Base-by-base conservation (phyloP, 148 eudicot genomes). In the Fagopyrum tataricum region DNA sequence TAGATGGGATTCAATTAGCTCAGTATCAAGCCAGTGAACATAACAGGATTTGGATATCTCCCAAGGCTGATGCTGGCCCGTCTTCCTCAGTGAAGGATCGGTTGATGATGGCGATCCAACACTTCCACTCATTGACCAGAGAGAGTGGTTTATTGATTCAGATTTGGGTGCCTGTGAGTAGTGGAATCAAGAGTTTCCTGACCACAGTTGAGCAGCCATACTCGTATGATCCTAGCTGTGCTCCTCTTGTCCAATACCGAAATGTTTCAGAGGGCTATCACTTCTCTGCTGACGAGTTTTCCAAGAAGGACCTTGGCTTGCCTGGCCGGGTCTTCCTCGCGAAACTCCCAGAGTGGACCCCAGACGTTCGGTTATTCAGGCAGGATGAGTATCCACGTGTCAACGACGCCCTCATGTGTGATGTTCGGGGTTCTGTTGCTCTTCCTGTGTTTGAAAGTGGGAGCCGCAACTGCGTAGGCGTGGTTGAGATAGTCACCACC, bases 1-100 rank as follows among this genome's bases (percentile, higher is more conserved):
- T 23, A 58, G 80, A 79, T 62, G 75, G 59, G 14, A 55, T 74
- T 67, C 56, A 73, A 53, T 15, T 14, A 49, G 12, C 9, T 12
- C 20, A 15, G 4, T 55, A 64, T 39, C n/a, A 53, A 53, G 7
- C 75, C 59, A 80, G 78, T 46, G 87, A 80, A 41, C 71, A 59
- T 20, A 87, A 74, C 78, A 84, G 67, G 79, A 78, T 84, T 18
- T 89, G 97, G 97, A 75, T 72, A 47, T 72, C 70, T 62, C 81
- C 85, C 7, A 75, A 44, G 77, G 66, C 75, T 7, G 62, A 67
- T 68, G 44, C 73, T 12, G 77, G 79, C 15, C 71, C 42, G n/a
- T 80, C 74, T 6, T 46, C 79, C 15, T 44, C 79, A 0, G 81
- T 83, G 31, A 76, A 73, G 58, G 71, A 83, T 7, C 80, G 83